These are phyloP conservation scores for Prototheca cutis DNA, from an alignment of 163 green algal genomes.

Conservation along the genomic window DNA sequence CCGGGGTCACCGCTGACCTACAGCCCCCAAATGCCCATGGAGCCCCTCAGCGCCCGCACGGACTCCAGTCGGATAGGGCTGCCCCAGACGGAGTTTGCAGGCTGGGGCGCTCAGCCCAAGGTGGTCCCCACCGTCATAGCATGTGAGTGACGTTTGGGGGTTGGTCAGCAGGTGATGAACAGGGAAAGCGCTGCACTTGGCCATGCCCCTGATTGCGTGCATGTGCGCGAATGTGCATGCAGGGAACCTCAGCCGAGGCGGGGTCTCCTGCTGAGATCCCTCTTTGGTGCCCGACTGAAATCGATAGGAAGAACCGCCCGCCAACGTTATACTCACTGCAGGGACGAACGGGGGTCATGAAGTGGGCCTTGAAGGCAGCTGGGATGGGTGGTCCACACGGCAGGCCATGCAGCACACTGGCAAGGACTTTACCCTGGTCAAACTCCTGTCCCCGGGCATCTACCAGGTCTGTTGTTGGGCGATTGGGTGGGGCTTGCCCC, in stretches of 20 bases:
- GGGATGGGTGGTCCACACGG: slow-evolving; percentile 81
- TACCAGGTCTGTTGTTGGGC: too few species aligned
- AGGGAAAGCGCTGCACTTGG: too few species aligned
- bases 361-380: slow-evolving; percentile 84
- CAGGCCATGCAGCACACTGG: slow-evolving; percentile 66
- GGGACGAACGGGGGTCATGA: slow-evolving; percentile 72
- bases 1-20: slow-evolving; percentile 70
- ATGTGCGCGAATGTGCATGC: too few species aligned
- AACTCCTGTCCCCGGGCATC: slow-evolving; percentile 84
- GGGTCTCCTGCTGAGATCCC: too few species aligned
- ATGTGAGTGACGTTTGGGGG: slow-evolving; percentile 43
- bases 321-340: slow-evolving; percentile 24
- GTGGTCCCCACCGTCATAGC: slow-evolving; percentile 74
- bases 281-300: too few species aligned
- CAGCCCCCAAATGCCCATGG: slow-evolving; percentile 66
- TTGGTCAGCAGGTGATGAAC: too few species aligned
- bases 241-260: too few species aligned
- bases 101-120: slow-evolving; percentile 67
- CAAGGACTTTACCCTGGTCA: slow-evolving; percentile 88
- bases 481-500: too few species aligned
- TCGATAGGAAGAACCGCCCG: too few species aligned
- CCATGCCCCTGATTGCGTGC: too few species aligned
- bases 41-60: slow-evolving; percentile 16
- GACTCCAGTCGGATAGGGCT: slow-evolving; percentile 10
- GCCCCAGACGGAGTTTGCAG: slow-evolving; percentile 35